phyloP scores from a whole-genome alignment of 371 early-diverging fungal genomes.

The Rhizomucor pusillus region DNA sequence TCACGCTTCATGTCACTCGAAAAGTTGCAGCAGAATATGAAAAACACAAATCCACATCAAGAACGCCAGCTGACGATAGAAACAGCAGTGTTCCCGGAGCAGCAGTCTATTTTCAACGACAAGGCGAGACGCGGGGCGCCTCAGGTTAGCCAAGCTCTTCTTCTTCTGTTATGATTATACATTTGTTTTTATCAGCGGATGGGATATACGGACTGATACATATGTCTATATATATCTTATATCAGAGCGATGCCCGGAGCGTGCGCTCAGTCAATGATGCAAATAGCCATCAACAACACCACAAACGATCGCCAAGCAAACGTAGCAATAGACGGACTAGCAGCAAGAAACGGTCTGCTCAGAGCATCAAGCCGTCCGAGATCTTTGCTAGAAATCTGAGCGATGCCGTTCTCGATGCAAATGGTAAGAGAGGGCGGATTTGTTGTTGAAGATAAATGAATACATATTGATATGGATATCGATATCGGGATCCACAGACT shows the following conservation, averaged over 20 bases:
- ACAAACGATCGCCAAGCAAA: background rate
- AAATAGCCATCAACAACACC: background rate
- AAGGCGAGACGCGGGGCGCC: background rate
- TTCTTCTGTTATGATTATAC: background rate
- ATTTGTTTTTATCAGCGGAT: too few species aligned
- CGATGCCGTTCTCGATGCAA: slow-evolving; percentile 48
- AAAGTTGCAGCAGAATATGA: slow-evolving; percentile 15
- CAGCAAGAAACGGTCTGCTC: slow-evolving; percentile 8
- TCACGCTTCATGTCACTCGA: slow-evolving; percentile 33
- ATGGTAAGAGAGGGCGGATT: slow-evolving; percentile 23
- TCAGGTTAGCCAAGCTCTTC: background rate
- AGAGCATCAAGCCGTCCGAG: slow-evolving; percentile 27
- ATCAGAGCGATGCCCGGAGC: slow-evolving; percentile 5
- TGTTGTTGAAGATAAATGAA: background rate
- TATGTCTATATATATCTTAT: background rate
- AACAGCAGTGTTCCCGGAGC: slow-evolving; percentile 23
- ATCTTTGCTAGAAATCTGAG: slow-evolving; percentile 45
- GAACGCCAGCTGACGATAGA: slow-evolving; percentile 25
- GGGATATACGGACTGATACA: background rate
- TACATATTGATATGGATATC: slow-evolving; percentile 1
- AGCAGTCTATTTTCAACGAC: slow-evolving; percentile 10
- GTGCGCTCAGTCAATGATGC: slow-evolving; percentile 8
- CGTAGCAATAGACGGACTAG: slow-evolving; percentile 7
- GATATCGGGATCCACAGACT: slow-evolving; percentile 19
- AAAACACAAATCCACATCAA: slow-evolving; percentile 4